Percentiles rank a stretch among this genome's conserved stretches.
phyloP scores from a whole-genome alignment of 2,329 filamentous ascomycete genomes.

The Verticillium nubilum region DNA sequence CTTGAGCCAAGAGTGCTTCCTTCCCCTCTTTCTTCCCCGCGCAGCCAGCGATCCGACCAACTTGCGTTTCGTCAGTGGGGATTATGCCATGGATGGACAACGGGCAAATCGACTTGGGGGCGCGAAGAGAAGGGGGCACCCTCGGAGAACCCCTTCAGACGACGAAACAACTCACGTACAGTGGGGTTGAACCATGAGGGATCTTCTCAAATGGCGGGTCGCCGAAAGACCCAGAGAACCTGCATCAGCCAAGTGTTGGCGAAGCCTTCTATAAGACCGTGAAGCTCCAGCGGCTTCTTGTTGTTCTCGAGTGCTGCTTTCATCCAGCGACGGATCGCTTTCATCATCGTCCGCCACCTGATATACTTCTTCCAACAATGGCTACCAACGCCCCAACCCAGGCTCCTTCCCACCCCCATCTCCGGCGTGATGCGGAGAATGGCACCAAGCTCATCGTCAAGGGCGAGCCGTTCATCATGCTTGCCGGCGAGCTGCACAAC shows the following conservation, averaged over 20 bases:
- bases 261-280: background rate
- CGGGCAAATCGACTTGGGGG: background rate
- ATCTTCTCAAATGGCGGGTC: background rate
- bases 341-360: background rate
- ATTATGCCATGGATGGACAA: background rate
- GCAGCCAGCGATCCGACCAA: background rate
- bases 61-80: background rate
- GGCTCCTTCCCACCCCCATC: constrained; percentile 8
- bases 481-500: constrained; percentile 23
- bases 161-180: background rate
- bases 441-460: constrained; percentile 28
- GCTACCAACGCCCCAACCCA: background rate
- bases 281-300: background rate
- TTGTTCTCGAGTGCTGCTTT: background rate
- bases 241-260: background rate
- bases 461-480: constrained; percentile 26
- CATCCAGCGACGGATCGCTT: background rate
- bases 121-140: background rate
- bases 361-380: background rate
- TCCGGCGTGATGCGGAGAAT: constrained; percentile 13
- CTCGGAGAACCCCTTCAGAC: background rate
- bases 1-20: background rate
- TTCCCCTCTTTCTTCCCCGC: background rate
- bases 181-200: background rate
- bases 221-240: background rate